phyloP scores from a whole-genome alignment of 2,329 filamentous ascomycete genomes.

The Ophiostoma ips region DNA sequence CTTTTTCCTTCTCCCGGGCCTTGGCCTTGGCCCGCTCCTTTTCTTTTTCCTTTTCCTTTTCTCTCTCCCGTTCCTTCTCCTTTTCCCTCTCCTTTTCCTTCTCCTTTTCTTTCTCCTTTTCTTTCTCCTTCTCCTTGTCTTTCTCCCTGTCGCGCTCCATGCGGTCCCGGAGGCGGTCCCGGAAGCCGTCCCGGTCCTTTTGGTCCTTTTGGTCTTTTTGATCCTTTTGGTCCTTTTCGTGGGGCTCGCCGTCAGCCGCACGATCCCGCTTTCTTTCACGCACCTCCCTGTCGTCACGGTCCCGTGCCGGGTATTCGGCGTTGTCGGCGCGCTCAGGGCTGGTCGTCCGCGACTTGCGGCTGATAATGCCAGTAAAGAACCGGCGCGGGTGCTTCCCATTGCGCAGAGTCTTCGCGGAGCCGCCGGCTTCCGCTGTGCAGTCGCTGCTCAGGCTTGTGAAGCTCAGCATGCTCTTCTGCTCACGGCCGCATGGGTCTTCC shows the following conservation, averaged over 20 bases:
- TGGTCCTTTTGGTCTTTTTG: not conserved
- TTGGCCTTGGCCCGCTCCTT: not conserved
- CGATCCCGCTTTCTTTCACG: not conserved
- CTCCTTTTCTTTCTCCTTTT: constrained; percentile 3
- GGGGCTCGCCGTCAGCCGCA: not conserved
- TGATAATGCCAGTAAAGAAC: constrained; percentile 29
- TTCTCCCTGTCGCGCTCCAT: constrained; percentile 8
- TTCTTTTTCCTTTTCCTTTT: not conserved
- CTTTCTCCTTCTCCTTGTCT: constrained; percentile 9
- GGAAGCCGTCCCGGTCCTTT: not conserved
- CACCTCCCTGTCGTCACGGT: not conserved
- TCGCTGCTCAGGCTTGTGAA: constrained; percentile 12
- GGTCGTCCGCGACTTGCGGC: constrained; percentile 18
- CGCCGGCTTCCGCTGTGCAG: constrained; percentile 20
- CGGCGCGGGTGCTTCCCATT: constrained; percentile 28
- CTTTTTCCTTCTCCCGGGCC: not conserved
- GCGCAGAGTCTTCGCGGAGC: constrained; percentile 23
- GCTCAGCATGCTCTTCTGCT: constrained; percentile 15
- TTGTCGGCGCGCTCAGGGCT: constrained; percentile 17
- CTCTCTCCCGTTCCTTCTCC: not conserved
- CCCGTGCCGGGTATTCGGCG: not conserved
- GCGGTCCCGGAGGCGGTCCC: not conserved
- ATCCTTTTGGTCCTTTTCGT: not conserved
- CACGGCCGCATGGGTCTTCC: constrained; percentile 19
- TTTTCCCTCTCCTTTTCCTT: constrained; percentile 3